Conservation (phyloP, 148 eudicot genomes). For the Drosera capensis region DNA sequence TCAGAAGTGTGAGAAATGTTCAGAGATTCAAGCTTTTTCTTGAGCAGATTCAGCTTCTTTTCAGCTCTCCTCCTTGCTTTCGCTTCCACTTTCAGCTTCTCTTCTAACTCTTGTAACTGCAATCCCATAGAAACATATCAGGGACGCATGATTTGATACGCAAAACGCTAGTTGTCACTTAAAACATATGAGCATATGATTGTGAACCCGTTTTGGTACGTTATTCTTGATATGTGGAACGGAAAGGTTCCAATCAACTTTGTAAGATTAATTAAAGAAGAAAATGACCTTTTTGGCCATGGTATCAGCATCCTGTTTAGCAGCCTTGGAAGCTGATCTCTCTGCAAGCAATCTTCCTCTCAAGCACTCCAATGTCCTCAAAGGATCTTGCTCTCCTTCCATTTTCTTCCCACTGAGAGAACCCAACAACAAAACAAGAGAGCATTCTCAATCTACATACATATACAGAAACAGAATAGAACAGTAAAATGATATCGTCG, state of each 20-base stretch:
- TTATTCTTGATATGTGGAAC: too few species aligned
- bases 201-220: too few species aligned
- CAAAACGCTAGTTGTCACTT: too few species aligned
- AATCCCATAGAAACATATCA: not conserved
- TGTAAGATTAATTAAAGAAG: not conserved
- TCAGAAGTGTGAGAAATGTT: slow-evolving; percentile 20
- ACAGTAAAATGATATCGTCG: too few species aligned
- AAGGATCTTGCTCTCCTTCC: slow-evolving; percentile 12
- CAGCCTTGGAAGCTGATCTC: slow-evolving; percentile 15
- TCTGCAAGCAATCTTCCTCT: slow-evolving; percentile 21
- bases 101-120: slow-evolving; percentile 52
- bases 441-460: too few species aligned
- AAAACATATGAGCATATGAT: too few species aligned
- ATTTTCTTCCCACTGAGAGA: not conserved
- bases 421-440: too few species aligned
- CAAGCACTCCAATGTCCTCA: slow-evolving; percentile 13
- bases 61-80: slow-evolving; percentile 56
- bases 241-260: not conserved
- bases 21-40: slow-evolving; percentile 44
- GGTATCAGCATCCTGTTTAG: slow-evolving; percentile 2
- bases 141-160: too few species aligned
- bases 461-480: too few species aligned
- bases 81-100: slow-evolving; percentile 28
- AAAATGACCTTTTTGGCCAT: slow-evolving; percentile 9
- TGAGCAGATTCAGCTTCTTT: slow-evolving; percentile 34